Conservation (phyloP, 768 basidiomycete genomes). For the Floccularia luteovirens region DNA sequence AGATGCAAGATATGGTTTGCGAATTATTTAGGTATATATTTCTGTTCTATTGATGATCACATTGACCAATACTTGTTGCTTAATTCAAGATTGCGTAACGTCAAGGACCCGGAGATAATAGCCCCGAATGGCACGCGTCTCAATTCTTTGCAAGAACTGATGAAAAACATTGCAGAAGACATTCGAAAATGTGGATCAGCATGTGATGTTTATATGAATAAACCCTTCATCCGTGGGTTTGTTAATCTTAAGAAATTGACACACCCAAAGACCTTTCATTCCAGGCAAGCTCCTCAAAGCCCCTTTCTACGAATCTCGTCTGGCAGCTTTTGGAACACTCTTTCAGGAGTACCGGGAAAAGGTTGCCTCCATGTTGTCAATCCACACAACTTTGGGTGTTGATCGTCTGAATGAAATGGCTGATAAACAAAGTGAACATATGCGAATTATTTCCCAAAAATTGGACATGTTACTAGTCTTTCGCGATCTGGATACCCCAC, state of each 20-base stretch:
- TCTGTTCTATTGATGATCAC: background rate
- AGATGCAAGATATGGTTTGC: background rate
- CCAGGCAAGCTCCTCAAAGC: constrained; percentile 28
- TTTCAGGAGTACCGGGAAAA: constrained; percentile 27
- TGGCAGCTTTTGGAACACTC: constrained; percentile 20
- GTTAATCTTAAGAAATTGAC: background rate
- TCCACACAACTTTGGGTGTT: constrained; percentile 29
- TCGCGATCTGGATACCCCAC: constrained; percentile 27
- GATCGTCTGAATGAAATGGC: constrained; percentile 25
- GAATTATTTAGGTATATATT: background rate
- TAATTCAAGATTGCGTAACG: background rate
- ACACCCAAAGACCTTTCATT: background rate
- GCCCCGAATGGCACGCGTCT: background rate
- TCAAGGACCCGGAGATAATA: background rate
- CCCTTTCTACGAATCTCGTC: constrained; percentile 26
- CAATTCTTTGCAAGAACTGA: constrained; percentile 13
- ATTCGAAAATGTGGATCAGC: constrained; percentile 29
- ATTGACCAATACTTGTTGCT: background rate
- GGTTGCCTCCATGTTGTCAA: constrained; percentile 24
- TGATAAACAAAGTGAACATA: constrained; percentile 10
- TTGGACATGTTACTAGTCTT: constrained; percentile 27
- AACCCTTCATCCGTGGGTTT: constrained; percentile 26
- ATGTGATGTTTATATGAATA: constrained; percentile 30
- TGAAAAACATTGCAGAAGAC: constrained; percentile 21
- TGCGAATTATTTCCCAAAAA: constrained; percentile 18